phyloP scores from a whole-genome alignment of 371 early-diverging fungal species.

The Umbelopsis sp. region DNA sequence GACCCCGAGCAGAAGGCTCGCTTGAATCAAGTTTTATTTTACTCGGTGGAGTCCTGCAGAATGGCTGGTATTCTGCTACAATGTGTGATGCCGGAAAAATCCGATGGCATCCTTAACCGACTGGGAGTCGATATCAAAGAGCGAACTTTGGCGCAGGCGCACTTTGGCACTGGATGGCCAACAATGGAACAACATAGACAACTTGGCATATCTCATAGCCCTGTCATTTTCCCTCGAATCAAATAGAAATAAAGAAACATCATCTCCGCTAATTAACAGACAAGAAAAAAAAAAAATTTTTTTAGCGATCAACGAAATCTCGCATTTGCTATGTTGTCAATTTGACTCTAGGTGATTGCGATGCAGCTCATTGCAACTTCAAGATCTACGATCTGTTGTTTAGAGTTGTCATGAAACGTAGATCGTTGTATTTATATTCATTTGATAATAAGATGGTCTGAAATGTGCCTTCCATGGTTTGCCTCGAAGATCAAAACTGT shows the following conservation, averaged over 20 bases:
- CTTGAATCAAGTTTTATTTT: slow-evolving; percentile 68
- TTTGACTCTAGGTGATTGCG: too few relatives aligned
- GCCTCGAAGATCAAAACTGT: slow-evolving; percentile 19
- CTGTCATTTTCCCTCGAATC: slow-evolving; percentile 2
- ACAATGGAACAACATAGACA: not conserved
- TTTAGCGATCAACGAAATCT: too few relatives aligned
- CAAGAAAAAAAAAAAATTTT: not conserved
- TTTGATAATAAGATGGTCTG: not conserved
- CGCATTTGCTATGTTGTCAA: too few relatives aligned
- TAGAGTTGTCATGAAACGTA: not conserved
- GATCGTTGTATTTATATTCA: not conserved
- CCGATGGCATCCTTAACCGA: slow-evolving; percentile 62
- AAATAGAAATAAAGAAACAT: not conserved
- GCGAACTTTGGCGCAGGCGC: slow-evolving; percentile 54
- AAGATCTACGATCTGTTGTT: not conserved
- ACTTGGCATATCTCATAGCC: not conserved
- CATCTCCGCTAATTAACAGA: too few relatives aligned
- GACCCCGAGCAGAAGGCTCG: slow-evolving; percentile 42
- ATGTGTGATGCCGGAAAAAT: slow-evolving; percentile 88
- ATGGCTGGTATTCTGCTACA: slow-evolving; percentile 77
- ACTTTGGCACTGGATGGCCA: slow-evolving; percentile 25
- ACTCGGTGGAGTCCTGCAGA: slow-evolving; percentile 78
- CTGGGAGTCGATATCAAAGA: slow-evolving; percentile 56
- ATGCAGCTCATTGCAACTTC: too few relatives aligned
- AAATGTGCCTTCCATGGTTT: slow-evolving; percentile 14